Conservation (phyloP, 345 rosid genomes). For the Iberis pinnata region DNA sequence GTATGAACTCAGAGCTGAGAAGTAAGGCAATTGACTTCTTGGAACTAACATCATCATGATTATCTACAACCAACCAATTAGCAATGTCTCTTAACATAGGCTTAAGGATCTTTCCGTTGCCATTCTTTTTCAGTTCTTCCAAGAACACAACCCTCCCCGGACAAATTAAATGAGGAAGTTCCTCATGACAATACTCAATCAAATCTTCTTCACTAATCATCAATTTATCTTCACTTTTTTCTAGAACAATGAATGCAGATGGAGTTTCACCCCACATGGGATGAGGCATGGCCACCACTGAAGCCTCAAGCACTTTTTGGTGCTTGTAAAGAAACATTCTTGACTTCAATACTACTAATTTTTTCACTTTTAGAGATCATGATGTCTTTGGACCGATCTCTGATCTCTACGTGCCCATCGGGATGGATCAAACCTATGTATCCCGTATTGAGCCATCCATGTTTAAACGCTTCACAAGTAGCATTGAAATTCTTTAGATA, state of each 20-base stretch:
- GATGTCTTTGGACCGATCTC: conserved; percentile 57
- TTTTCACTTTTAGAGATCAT: conserved; percentile 66
- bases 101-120: conserved; percentile 51
- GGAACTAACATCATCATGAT: no score
- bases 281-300: conserved; percentile 59
- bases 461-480: conserved; percentile 42
- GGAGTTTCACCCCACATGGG: conserved; percentile 55
- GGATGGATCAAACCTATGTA: conserved; percentile 48
- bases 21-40: no score
- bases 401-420: conserved; percentile 46
- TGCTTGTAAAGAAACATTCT: conserved; percentile 40
- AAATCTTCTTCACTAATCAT: conserved; percentile 35
- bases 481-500: conserved; percentile 41
- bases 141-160: conserved; percentile 44
- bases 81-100: conserved; percentile 38
- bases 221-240: not conserved
- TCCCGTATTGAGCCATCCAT: conserved; percentile 58
- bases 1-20: no score
- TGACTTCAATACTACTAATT: conserved; percentile 54
- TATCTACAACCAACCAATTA: conserved; percentile 6
- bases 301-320: conserved; percentile 41
- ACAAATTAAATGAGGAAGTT: conserved; percentile 44
- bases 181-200: conserved; percentile 36
- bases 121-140: conserved; percentile 41
- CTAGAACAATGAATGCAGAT: conserved; percentile 42